Percentiles rank a stretch among this genome's conserved stretches.
Conservation (phyloP, 2,329 filamentous ascomycete genomes). For the Periconia sp. region DNA sequence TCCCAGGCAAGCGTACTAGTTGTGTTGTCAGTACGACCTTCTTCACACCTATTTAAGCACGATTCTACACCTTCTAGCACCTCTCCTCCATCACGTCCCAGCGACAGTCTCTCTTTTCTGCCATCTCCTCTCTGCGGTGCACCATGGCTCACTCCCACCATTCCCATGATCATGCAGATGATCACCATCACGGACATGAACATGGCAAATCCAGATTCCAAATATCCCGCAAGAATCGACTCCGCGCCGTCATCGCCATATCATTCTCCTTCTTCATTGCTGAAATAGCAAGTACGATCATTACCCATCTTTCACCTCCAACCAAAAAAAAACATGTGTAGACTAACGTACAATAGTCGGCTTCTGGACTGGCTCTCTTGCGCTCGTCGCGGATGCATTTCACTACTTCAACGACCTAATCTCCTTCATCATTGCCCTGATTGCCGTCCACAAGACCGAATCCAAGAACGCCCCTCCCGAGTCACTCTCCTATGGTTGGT, state of each 20-base stretch:
- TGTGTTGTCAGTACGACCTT: neutral
- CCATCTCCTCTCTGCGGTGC: neutral
- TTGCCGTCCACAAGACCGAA: constrained; percentile 62
- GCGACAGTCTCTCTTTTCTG: neutral
- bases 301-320: neutral
- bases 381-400: constrained; percentile 75
- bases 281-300: constrained; percentile 47
- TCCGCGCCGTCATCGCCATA: constrained; percentile 47
- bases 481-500: constrained; percentile 73
- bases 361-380: constrained; percentile 70
- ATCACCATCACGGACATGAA: neutral
- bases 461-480: constrained; percentile 60
- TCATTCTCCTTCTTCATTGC: constrained; percentile 51
- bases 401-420: constrained; percentile 76
- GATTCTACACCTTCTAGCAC: neutral
- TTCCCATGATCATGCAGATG: neutral
- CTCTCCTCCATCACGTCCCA: neutral
- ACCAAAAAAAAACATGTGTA: neutral
- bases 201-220: constrained; percentile 13
- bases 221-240: constrained; percentile 35
- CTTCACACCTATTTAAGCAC: neutral
- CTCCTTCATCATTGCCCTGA: constrained; percentile 67
- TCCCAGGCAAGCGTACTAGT: neutral
- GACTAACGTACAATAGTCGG: constrained; percentile 52
- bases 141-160: neutral